Percentiles rank a stretch among this genome's conserved stretches.
Conservation (phyloP, 2,329 filamentous ascomycete species). For the Aspergillus tanneri region DNA sequence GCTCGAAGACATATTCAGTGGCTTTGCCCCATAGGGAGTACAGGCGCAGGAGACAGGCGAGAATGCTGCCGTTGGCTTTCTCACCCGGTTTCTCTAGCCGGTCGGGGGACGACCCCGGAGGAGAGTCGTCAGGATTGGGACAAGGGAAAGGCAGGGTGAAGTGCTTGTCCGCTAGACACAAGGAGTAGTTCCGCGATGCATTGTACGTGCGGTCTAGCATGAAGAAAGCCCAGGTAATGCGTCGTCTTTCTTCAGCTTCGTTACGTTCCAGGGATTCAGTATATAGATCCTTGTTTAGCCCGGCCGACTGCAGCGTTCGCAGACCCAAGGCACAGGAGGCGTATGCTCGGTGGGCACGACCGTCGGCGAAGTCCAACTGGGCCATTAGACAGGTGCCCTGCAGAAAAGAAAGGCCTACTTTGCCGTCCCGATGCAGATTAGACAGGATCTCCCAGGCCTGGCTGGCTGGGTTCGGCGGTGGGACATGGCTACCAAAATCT, state of each 20-base stretch:
- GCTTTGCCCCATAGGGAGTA: conserved; percentile 27
- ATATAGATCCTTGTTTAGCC: conserved; percentile 20
- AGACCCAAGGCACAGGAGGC: conserved; percentile 23
- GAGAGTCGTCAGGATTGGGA: background rate
- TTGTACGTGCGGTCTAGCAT: conserved; percentile 29
- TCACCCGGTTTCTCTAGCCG: conserved; percentile 18
- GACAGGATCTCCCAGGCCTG: conserved; percentile 26
- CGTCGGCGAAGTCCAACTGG: conserved; percentile 26
- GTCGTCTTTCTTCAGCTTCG: conserved; percentile 17
- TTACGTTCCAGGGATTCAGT: conserved; percentile 1
- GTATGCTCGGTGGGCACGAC: conserved; percentile 22
- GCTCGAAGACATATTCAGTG: conserved; percentile 27
- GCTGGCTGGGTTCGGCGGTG: conserved; percentile 11
- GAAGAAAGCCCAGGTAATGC: conserved; percentile 28
- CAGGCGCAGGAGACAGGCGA: conserved; percentile 23
- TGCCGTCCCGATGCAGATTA: conserved; percentile 14
- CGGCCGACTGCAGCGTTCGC: conserved; percentile 23
- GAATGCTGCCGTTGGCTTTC: conserved; percentile 23
- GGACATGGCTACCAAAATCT: background rate
- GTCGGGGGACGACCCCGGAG: conserved; percentile 17
- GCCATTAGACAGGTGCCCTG: conserved; percentile 27
- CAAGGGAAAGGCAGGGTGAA: conserved; percentile 24
- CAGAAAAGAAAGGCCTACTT: conserved; percentile 21
- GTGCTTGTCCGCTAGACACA: conserved; percentile 26
- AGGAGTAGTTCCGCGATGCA: conserved; percentile 25